Conservation (phyloP, 345 rosid species). For the Lagerstroemia speciosa region DNA sequence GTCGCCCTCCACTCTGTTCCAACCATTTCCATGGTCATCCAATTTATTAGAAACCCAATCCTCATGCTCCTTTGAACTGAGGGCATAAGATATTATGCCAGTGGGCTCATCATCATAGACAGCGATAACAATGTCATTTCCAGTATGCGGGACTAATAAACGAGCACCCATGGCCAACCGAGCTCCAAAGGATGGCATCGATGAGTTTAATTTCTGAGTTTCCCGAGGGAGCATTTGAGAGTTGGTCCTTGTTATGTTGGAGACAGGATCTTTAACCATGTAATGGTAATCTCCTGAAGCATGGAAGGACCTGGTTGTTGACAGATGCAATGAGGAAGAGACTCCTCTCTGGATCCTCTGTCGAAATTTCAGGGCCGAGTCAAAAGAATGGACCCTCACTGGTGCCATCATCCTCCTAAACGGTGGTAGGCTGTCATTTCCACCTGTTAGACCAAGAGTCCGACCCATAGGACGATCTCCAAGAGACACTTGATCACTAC, state of each 20-base stretch:
- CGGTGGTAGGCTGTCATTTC: constrained; percentile 29
- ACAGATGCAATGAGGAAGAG: constrained; percentile 54
- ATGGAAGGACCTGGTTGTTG: constrained; percentile 64
- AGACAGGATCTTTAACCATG: constrained; percentile 78
- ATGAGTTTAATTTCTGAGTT: constrained; percentile 54
- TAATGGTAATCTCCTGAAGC: constrained; percentile 76
- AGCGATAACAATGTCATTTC: constrained; percentile 57
- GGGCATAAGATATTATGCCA: constrained; percentile 83
- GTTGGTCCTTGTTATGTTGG: constrained; percentile 45
- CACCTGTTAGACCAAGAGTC: constrained; percentile 16
- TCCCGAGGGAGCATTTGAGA: constrained; percentile 56
- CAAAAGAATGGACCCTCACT: constrained; percentile 68
- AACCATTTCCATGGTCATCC: constrained; percentile 34
- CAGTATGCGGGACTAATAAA: constrained; percentile 55
- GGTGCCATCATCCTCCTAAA: constrained; percentile 46
- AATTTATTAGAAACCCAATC: constrained; percentile 52
- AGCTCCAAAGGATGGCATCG: constrained; percentile 52
- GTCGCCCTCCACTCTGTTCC: constrained; percentile 23
- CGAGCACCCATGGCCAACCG: constrained; percentile 69
- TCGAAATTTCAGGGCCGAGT: constrained; percentile 61
- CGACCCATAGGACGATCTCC: constrained; percentile 28
- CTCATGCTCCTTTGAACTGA: constrained; percentile 68
- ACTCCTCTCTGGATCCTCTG: constrained; percentile 53
- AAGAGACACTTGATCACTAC: constrained; percentile 42
- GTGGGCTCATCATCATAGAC: constrained; percentile 90